Evolutionary conservation across 257 asterid species (phyloP), one percentile per base, ranked within the genome.

Genomic region (Solanum gandarillasii): DNA sequence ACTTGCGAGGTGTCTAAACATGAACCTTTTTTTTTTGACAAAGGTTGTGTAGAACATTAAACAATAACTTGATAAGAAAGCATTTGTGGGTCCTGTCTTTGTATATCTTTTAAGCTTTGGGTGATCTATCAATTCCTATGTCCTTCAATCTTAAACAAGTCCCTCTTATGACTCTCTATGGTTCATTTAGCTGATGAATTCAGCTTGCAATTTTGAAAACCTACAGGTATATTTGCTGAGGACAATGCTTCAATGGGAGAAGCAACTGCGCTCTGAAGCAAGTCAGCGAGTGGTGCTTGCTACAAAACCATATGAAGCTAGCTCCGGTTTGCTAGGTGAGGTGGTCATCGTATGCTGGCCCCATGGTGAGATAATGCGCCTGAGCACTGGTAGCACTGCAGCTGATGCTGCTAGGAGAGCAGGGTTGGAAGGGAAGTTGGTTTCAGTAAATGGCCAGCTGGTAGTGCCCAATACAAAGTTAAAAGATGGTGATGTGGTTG

Each of bases 221-320:
- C 32, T 85, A 88, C 88, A 96, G 99, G 96, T 96, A 25, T 93
- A 91, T 83, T 91, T 96, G 83, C 92, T 96, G 86, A 93, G 99
- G 88, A 95, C 99, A 32, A 96, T 96, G 99, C 99, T 96, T 86
- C 98, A 96, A 52, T 96, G 99, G 99, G 98, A 96, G 92, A 98
- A 95, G 90, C 97, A 96, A 89, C 92, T 96, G 82, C 94, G 96
- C 11, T 91, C 96, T 21, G 98, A 95, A 88, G 98, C 98, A 60
- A 95, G 98, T 74, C 90, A 86, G 43, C 94, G 87, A 62, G 55
- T 83, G 52, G 87, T 70, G 65, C 62, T 86, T 6, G 87, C 88
- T 60, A 46, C 83, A 68, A 89, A 88, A 75, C 74, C 85, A 83
- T 87, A 88, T 20, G 84, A 89, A 38, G 74, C 87, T 27, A 90